phyloP scores from a whole-genome alignment of 108 stramenopile species.

The Cyclotella kingstonii region DNA sequence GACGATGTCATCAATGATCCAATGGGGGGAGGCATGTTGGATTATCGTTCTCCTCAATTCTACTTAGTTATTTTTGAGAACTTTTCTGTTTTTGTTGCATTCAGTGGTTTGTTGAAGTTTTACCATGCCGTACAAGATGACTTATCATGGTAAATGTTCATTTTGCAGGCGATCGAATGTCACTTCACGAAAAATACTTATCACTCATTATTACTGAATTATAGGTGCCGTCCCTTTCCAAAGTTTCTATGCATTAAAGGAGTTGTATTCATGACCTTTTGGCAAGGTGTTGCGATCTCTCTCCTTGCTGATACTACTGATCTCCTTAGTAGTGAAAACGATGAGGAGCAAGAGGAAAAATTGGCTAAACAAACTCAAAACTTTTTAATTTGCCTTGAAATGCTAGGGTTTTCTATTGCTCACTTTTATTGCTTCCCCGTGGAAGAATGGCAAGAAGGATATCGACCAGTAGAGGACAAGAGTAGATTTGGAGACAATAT shows the following conservation, averaged over 20 bases:
- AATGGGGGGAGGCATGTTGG: slow-evolving; percentile 31
- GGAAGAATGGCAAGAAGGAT: slow-evolving; percentile 89
- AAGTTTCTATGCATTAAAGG: slow-evolving; percentile 79
- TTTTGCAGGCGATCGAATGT: not conserved
- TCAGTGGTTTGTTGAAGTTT: slow-evolving; percentile 88
- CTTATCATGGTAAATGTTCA: slow-evolving; percentile 69
- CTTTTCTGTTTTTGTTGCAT: slow-evolving; percentile 82
- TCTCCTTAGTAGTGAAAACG: slow-evolving; percentile 42
- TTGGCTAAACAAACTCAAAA: slow-evolving; percentile 86
- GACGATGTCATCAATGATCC: not conserved
- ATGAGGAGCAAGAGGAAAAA: slow-evolving; percentile 35
- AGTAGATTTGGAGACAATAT: slow-evolving; percentile 81
- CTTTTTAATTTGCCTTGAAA: slow-evolving; percentile 94
- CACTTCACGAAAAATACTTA: too few relatives aligned
- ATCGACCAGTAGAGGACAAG: slow-evolving; percentile 56
- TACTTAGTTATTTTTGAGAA: slow-evolving; percentile 80
- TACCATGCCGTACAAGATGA: slow-evolving; percentile 90
- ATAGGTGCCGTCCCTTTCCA: slow-evolving; percentile 80
- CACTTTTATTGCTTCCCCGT: slow-evolving; percentile 93
- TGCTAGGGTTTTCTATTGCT: slow-evolving; percentile 87
- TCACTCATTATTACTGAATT: not conserved
- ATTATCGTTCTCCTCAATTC: slow-evolving; percentile 76
- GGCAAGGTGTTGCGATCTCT: slow-evolving; percentile 82
- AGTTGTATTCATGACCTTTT: slow-evolving; percentile 89
- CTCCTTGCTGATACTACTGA: slow-evolving; percentile 72